phyloP scores from a whole-genome alignment of 2,329 filamentous ascomycete species.

The Penicillium glabrum region DNA sequence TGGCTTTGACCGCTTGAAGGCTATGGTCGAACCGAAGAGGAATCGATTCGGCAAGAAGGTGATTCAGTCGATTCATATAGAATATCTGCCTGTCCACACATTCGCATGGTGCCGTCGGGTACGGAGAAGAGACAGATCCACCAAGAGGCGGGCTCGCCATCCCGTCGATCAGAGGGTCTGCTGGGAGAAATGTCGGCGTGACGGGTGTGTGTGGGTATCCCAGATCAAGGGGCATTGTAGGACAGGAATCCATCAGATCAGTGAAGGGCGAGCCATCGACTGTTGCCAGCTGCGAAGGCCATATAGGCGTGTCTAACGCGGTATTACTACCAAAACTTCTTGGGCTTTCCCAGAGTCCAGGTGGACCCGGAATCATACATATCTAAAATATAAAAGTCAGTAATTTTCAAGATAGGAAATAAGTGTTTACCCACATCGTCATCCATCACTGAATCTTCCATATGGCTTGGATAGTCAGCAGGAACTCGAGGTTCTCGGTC shows the following conservation, averaged over 20 bases:
- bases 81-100: constrained; percentile 32
- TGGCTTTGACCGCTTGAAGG: constrained; percentile 31
- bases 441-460: constrained; percentile 13
- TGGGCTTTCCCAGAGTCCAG: constrained; percentile 29
- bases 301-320: constrained; percentile 19
- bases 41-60: constrained; percentile 25
- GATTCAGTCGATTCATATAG: constrained; percentile 33
- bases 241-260: constrained; percentile 16
- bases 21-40: constrained; percentile 33
- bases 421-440: constrained; percentile 16
- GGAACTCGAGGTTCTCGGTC: constrained; percentile 11
- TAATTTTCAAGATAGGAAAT: neutral
- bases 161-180: constrained; percentile 28
- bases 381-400: constrained; percentile 8
- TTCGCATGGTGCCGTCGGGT: constrained; percentile 25
- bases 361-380: constrained; percentile 17
- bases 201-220: constrained; percentile 28
- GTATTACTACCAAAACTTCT: constrained; percentile 19
- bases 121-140: constrained; percentile 25
- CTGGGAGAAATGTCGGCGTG: constrained; percentile 31
- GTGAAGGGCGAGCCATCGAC: constrained; percentile 18
- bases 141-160: constrained; percentile 29
- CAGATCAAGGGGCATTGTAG: constrained; percentile 16
- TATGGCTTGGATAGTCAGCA: constrained; percentile 4
- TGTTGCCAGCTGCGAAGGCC: constrained; percentile 12